Conservation (phyloP, 768 basidiomycete species). For the Leccinum broughii region DNA sequence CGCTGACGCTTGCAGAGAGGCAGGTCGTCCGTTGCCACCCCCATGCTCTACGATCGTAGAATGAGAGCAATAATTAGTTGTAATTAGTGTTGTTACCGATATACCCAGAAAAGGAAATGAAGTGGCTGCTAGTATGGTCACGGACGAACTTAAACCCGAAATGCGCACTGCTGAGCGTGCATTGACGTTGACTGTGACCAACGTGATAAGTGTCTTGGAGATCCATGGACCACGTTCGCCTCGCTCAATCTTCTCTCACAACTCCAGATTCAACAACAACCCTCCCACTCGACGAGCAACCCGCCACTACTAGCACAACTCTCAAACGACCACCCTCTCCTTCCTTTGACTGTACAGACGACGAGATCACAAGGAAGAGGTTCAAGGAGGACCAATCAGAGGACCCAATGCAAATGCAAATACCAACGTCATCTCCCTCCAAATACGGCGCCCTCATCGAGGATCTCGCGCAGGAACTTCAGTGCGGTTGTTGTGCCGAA, state of each 20-base stretch:
- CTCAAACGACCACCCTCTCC: constrained; percentile 66
- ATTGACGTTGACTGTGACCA: constrained; percentile 23
- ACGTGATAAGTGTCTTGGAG: constrained; percentile 13
- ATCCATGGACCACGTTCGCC: constrained; percentile 21
- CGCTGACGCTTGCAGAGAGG: constrained; percentile 44
- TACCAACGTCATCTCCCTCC: constrained; percentile 20
- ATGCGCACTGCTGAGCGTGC: constrained; percentile 15
- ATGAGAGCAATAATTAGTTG: background rate
- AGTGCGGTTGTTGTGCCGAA: constrained; percentile 84
- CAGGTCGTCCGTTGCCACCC: constrained; percentile 47
- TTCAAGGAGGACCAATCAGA: constrained; percentile 48
- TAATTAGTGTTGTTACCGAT: constrained; percentile 10
- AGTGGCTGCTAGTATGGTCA: constrained; percentile 25
- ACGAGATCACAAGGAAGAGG: constrained; percentile 56
- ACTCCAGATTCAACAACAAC: constrained; percentile 3
- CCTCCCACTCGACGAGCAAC: constrained; percentile 13
- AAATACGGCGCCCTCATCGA: constrained; percentile 46
- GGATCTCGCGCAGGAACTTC: constrained; percentile 70
- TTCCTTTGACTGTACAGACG: constrained; percentile 52
- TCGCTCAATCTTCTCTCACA: background rate
- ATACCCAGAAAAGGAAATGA: constrained; percentile 25
- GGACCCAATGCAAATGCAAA: constrained; percentile 17
- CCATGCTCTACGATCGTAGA: constrained; percentile 22
- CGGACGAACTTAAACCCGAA: constrained; percentile 24
- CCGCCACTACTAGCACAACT: constrained; percentile 14